These are phyloP conservation scores for Cyberlindnera xylosilytica DNA, from an alignment of 805 yeast genomes.

Conservation along the genomic window DNA sequence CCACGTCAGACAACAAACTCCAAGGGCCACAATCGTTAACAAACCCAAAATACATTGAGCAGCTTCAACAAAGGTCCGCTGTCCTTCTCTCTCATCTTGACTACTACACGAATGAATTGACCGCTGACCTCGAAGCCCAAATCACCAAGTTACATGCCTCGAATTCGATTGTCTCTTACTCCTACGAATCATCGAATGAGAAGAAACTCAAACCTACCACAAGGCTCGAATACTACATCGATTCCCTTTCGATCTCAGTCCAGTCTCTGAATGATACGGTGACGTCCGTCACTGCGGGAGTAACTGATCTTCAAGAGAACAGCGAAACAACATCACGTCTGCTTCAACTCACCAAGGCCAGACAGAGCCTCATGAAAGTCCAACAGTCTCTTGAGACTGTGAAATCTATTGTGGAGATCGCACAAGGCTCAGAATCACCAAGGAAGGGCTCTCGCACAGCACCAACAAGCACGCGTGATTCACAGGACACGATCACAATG, in stretches of 20 bases:
- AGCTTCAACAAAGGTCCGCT: conserved; percentile 46
- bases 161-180: conserved; percentile 46
- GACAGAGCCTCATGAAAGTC: conserved; percentile 44
- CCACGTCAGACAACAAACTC: conserved; percentile 18
- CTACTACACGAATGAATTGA: conserved; percentile 56
- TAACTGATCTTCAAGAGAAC: conserved; percentile 28
- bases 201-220: conserved; percentile 42
- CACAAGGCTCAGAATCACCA: conserved; percentile 15
- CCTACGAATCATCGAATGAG: conserved; percentile 26
- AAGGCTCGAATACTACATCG: conserved; percentile 63
- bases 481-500: conserved; percentile 20
- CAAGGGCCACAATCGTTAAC: conserved; percentile 27
- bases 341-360: conserved; percentile 41
- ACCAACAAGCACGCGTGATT: conserved; percentile 17
- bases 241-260: conserved; percentile 56
- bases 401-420: conserved; percentile 35
- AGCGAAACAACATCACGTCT: conserved; percentile 34
- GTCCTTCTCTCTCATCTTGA: conserved; percentile 57
- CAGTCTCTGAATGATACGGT: conserved; percentile 52
- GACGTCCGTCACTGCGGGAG: conserved; percentile 23
- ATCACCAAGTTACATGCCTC: conserved; percentile 46
- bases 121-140: conserved; percentile 49
- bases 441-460: conserved; percentile 12
- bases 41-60: conserved; percentile 30
- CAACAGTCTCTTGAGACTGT: conserved; percentile 43